Evolutionary conservation across 371 early-diverging fungal genomes (phyloP), one percentile per base, ranked within the genome.

Genomic region (Catenaria anguillulae): DNA sequence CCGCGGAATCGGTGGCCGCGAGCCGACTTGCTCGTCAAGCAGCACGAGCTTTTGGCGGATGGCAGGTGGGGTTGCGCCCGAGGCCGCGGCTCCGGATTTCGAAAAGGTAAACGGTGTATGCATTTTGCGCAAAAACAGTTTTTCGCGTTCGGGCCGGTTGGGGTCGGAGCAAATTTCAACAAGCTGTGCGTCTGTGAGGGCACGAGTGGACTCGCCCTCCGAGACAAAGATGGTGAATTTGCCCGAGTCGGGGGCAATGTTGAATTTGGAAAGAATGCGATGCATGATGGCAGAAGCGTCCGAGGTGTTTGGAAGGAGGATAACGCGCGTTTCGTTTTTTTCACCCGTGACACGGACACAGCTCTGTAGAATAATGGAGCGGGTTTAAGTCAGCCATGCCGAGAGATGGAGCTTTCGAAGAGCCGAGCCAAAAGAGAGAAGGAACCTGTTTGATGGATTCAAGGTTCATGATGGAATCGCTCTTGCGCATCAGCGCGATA

Each of bases 121-220:
- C 36, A 81, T 76, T 66, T 86, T 88, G 37, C 88, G 74, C 62
- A 90, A 62, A 55, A 87, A 84, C 40, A 89, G 68, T n/a, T 84
- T 76, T 59, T 90, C 87, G 46, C 82, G 82, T 63, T 84, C 84
- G 1, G 83, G 81, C 13, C 82, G 76, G 60, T 80, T 81, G 0
- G 81, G 64, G 35, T 82, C 82, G 29, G 75, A 73, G 67, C 88
- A 90, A 52, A 89, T 85, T 17, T 78, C 79, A 6, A 76, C 70
- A 37, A 89, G 66, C 63, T 89, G 88, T 13, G 77, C 76, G 67
- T 87, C 87, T 17, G 77, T 76, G 55, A 89, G 66, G 59, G 82
- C 81, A 46, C 70, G 61, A 4, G 58, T 42, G 21, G 36, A 72
- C 19, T 66, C 67, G n/a, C 63, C 68, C 40, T 67, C 70, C 3